These are phyloP conservation scores for Candida namnaoensis DNA, from an alignment of 805 yeast genomes.

Conservation along the genomic window DNA sequence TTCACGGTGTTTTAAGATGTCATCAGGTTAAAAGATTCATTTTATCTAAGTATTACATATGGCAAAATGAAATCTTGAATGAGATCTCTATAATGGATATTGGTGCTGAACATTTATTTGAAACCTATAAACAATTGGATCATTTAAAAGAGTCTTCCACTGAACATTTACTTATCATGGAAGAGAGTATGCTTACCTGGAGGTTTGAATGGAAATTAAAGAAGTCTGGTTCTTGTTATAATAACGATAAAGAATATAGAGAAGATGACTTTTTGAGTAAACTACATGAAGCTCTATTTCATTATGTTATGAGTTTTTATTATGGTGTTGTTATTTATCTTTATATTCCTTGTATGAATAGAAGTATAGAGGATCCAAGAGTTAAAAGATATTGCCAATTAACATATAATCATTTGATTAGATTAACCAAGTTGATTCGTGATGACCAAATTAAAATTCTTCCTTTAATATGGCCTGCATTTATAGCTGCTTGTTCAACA, in stretches of 20 bases:
- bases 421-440: not conserved
- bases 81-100: not conserved
- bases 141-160: not conserved
- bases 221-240: not conserved
- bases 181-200: not conserved
- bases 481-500: slow-evolving; percentile 55
- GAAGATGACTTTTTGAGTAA: not conserved
- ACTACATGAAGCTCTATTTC: slow-evolving; percentile 36
- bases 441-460: slow-evolving; percentile 28
- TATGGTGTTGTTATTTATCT: slow-evolving; percentile 45
- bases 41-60: not conserved
- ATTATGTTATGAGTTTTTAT: slow-evolving; percentile 52
- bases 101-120: not conserved
- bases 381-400: not conserved
- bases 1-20: not conserved
- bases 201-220: not conserved
- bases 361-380: not conserved
- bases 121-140: not conserved
- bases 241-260: slow-evolving; percentile 16
- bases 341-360: slow-evolving; percentile 30
- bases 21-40: not conserved
- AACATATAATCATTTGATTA: not conserved
- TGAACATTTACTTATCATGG: not conserved
- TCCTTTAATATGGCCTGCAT: slow-evolving; percentile 60
- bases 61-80: not conserved